Percentiles rank a stretch among this genome's conserved stretches.
phyloP scores from a whole-genome alignment of 2,329 filamentous ascomycete species.

The Fusarium annulatum region DNA sequence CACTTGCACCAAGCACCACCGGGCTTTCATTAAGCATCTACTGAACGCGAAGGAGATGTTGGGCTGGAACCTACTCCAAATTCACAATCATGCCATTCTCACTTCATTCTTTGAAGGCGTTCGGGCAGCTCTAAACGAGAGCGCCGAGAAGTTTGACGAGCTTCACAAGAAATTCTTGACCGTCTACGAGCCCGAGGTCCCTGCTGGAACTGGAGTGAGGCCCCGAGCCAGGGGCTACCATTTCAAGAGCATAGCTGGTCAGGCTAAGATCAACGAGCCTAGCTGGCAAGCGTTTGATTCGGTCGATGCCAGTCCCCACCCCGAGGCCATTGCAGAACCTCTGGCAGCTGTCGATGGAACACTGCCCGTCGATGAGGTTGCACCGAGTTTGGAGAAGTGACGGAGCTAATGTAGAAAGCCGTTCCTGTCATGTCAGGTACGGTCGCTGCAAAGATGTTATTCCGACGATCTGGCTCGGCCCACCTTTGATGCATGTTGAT shows the following conservation, averaged over 20 bases:
- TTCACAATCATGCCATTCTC: conserved; percentile 86
- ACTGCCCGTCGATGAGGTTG: conserved; percentile 59
- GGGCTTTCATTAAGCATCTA: conserved; percentile 88
- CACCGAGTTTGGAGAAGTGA: conserved; percentile 65
- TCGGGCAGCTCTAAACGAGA: conserved; percentile 69
- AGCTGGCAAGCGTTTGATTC: conserved; percentile 69
- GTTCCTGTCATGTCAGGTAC: conserved; percentile 32
- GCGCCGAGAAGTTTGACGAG: conserved; percentile 69
- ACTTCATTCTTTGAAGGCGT: conserved; percentile 78
- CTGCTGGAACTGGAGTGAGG: conserved; percentile 78
- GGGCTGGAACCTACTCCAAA: conserved; percentile 90
- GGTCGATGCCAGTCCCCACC: conserved; percentile 25
- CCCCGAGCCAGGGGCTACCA: conserved; percentile 87
- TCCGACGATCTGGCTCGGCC: conserved; percentile 24
- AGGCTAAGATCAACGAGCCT: conserved; percentile 74
- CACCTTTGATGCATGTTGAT: conserved; percentile 18
- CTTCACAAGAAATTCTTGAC: conserved; percentile 55
- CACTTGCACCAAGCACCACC: conserved; percentile 83
- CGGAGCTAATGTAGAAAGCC: conserved; percentile 27
- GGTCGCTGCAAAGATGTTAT: conserved; percentile 5
- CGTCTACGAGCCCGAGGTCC: conserved; percentile 77
- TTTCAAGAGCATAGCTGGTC: conserved; percentile 75
- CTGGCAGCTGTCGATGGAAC: conserved; percentile 53
- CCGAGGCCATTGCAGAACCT: conserved; percentile 33
- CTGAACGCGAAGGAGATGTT: conserved; percentile 95